A percentile compares a stretch with the other conserved stretches of the same genome.
Conservation (phyloP, 1,139 yeast genomes). For the Wickerhamomyces sp. region DNA sequence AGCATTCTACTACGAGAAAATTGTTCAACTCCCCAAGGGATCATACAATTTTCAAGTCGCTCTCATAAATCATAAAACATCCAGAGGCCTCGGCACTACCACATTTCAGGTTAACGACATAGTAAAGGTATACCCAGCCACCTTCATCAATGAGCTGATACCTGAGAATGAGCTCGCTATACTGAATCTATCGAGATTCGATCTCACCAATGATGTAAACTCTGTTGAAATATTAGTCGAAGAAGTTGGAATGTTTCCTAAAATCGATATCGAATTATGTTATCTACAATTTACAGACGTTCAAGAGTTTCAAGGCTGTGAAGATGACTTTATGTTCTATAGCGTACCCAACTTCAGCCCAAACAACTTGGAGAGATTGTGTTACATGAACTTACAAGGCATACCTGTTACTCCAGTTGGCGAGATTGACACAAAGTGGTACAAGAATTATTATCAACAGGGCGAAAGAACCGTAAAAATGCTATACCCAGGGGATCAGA, state of each 20-base stretch:
- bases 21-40: slow-evolving; percentile 47
- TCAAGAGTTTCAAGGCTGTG: neutral
- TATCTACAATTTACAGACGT: slow-evolving; percentile 45
- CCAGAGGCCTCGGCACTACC: slow-evolving; percentile 56
- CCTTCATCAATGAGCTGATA: slow-evolving; percentile 50
- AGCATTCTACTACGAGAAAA: slow-evolving; percentile 42
- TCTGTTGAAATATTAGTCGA: slow-evolving; percentile 48
- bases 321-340: slow-evolving; percentile 8
- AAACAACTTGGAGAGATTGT: slow-evolving; percentile 4
- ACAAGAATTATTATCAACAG: slow-evolving; percentile 5
- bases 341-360: slow-evolving; percentile 1
- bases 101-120: slow-evolving; percentile 39
- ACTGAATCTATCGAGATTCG: slow-evolving; percentile 47
- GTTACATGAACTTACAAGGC: slow-evolving; percentile 4
- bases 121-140: slow-evolving; percentile 42
- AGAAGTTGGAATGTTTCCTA: slow-evolving; percentile 52
- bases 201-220: slow-evolving; percentile 26
- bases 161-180: slow-evolving; percentile 50
- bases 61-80: slow-evolving; percentile 40
- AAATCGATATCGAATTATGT: slow-evolving; percentile 52
- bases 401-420: neutral
- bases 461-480: slow-evolving; percentile 12
- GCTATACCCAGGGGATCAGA: slow-evolving; percentile 11
- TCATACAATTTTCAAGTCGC: slow-evolving; percentile 45
- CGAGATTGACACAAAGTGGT: neutral